Percentiles rank a stretch among this genome's conserved stretches.
Conservation (phyloP, 805 yeast species). For the Starmerella roubikii region DNA sequence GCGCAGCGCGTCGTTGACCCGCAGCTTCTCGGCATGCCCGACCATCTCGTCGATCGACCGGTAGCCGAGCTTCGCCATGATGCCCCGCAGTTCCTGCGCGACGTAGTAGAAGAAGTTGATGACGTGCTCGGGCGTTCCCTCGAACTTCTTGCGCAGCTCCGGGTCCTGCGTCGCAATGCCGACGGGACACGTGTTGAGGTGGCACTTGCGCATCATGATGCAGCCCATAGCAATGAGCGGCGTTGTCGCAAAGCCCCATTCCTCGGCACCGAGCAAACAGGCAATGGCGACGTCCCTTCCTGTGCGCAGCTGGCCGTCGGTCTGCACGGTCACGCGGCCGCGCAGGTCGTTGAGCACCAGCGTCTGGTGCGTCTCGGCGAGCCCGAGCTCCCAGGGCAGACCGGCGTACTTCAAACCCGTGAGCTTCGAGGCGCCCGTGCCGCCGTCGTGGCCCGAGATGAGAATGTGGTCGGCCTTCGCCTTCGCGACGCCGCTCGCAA, state of each 20-base stretch:
- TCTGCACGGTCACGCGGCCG: slow-evolving; percentile 89
- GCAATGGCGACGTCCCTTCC: slow-evolving; percentile 97
- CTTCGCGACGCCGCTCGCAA: slow-evolving; percentile 98
- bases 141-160: slow-evolving; percentile 74
- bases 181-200: slow-evolving; percentile 87
- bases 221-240: slow-evolving; percentile 97
- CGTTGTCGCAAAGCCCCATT: slow-evolving; percentile 95
- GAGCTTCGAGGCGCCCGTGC: slow-evolving; percentile 98
- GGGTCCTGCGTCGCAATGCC: slow-evolving; percentile 99
- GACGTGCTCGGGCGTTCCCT: slow-evolving; percentile 96
- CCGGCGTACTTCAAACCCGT: slow-evolving; percentile 96
- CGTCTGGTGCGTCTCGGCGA: slow-evolving; percentile 97
- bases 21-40: slow-evolving; percentile 86
- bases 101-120: slow-evolving; percentile 93
- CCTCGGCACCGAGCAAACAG: slow-evolving; percentile 92
- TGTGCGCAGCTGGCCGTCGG: slow-evolving; percentile 97
- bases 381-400: slow-evolving; percentile 96
- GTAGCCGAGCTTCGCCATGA: slow-evolving; percentile 92
- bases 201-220: slow-evolving; percentile 92
- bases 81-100: slow-evolving; percentile 78
- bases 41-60: slow-evolving; percentile 96
- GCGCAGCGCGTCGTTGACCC: slow-evolving; percentile 70
- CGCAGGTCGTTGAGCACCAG: slow-evolving; percentile 88
- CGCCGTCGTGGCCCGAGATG: slow-evolving; percentile 98
- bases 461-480: slow-evolving; percentile 96